These are phyloP conservation scores for Straminergon stramineum DNA, from an alignment of 225 moss, liverwort and hornwort genomes.

Conservation along the genomic window DNA sequence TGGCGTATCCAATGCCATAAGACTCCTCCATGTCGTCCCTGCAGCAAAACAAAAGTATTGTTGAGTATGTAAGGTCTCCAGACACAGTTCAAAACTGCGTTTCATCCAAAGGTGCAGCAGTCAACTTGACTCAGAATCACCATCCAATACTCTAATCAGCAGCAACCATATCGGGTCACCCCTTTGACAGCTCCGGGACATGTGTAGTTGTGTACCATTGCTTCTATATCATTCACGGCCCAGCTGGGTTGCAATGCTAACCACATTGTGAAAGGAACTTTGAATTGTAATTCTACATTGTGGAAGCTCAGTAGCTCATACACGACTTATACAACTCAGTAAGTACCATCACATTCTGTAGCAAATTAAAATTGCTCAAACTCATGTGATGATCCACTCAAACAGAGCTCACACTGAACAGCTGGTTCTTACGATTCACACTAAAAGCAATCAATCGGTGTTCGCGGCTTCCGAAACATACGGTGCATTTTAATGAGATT, in stretches of 20 bases:
- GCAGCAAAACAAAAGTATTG: background rate
- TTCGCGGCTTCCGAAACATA: background rate
- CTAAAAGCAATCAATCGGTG: background rate
- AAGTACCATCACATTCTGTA: background rate
- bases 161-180: background rate
- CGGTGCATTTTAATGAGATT: background rate
- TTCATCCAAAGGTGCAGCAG: background rate
- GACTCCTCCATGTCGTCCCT: conserved; percentile 44
- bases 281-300: too few relatives aligned
- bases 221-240: background rate
- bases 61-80: background rate
- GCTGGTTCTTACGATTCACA: background rate
- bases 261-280: background rate
- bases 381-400: background rate
- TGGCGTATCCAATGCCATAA: conserved; percentile 36
- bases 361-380: background rate
- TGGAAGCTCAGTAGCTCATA: background rate
- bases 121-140: background rate
- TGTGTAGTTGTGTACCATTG: too few relatives aligned
- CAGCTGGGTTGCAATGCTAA: background rate
- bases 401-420: background rate
- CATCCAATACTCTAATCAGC: background rate
- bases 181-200: background rate
- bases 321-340: background rate
- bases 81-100: background rate